Percentiles rank a stretch among this genome's conserved stretches.
Conservation (phyloP, 1,139 yeast genomes). For the Geotrichum carabidarum region DNA sequence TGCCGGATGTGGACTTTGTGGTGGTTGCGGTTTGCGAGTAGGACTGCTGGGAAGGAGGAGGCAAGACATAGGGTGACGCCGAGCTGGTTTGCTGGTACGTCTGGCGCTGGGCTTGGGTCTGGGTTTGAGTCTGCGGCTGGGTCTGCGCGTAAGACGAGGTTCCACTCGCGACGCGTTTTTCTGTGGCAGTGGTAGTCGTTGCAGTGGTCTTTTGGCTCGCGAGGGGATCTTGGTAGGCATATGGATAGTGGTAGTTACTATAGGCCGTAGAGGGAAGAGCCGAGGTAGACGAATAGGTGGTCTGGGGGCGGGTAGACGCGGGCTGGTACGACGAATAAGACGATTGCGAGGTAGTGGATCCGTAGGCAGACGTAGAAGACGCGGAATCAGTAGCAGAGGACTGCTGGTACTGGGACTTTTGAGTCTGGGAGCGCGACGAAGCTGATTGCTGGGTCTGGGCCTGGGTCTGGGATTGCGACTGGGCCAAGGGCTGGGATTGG, state of each 20-base stretch:
- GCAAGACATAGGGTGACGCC: slow-evolving; percentile 8
- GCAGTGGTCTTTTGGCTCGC: background rate
- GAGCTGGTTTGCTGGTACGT: slow-evolving; percentile 4
- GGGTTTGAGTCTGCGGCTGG: background rate
- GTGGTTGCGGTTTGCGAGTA: background rate
- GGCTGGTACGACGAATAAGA: background rate
- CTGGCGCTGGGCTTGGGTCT: slow-evolving; percentile 6
- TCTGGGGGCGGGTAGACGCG: background rate
- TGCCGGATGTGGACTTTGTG: background rate
- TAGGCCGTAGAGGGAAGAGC: too few species aligned
- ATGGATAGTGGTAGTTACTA: background rate
- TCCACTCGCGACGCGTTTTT: background rate
- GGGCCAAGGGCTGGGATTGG: background rate
- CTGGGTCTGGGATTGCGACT: slow-evolving; percentile 10
- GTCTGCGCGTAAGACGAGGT: too few species aligned
- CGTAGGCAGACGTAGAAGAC: background rate
- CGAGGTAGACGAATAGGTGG: background rate
- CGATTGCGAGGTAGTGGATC: background rate
- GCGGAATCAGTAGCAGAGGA: background rate
- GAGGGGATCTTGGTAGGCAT: background rate
- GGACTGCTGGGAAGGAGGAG: slow-evolving; percentile 12
- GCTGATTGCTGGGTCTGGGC: too few species aligned
- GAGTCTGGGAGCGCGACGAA: too few species aligned
- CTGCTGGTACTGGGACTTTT: background rate
- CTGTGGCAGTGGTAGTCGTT: background rate